Conservation (phyloP, 2,329 filamentous ascomycete genomes). For the Epicoccum nigrum region DNA sequence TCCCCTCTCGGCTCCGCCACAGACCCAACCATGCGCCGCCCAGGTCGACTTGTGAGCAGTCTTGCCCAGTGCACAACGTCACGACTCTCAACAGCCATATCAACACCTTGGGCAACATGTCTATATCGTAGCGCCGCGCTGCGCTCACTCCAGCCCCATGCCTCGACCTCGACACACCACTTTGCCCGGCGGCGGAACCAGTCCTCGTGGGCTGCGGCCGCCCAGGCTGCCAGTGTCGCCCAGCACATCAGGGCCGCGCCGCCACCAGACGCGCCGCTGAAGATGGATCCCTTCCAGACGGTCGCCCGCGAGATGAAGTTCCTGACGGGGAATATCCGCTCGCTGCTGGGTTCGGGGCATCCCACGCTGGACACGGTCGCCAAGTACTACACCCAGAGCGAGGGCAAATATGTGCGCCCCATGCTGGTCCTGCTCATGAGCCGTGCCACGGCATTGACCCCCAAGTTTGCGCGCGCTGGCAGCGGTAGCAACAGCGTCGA, state of each 20-base stretch:
- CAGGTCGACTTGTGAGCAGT: constrained; percentile 46
- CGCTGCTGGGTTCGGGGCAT: constrained; percentile 91
- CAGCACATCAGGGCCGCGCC: constrained; percentile 73
- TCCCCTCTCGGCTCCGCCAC: constrained; percentile 1
- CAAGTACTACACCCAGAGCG: constrained; percentile 96
- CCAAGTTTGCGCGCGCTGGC: constrained; percentile 51
- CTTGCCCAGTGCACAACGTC: constrained; percentile 27
- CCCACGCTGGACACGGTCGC: constrained; percentile 92
- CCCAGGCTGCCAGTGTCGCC: constrained; percentile 60
- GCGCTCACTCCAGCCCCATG: constrained; percentile 18
- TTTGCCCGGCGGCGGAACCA: constrained; percentile 54
- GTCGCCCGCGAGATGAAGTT: constrained; percentile 98
- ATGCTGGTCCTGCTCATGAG: constrained; percentile 97
- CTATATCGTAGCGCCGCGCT: constrained; percentile 19
- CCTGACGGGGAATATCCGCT: constrained; percentile 88
- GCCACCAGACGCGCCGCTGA: constrained; percentile 67
- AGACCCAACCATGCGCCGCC: constrained; percentile 41
- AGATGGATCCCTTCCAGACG: constrained; percentile 84
- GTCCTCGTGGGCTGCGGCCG: constrained; percentile 77
- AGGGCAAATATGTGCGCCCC: constrained; percentile 95
- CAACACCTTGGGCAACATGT: constrained; percentile 29
- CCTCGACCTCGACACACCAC: constrained; percentile 33
- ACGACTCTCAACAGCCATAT: constrained; percentile 27
- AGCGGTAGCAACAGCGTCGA: constrained; percentile 53
- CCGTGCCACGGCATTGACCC: constrained; percentile 83